Evolutionary conservation across 768 basidiomycete genomes (phyloP), one percentile per base, ranked within the genome.

Genomic region (Hortiboletus flavorubellus): DNA sequence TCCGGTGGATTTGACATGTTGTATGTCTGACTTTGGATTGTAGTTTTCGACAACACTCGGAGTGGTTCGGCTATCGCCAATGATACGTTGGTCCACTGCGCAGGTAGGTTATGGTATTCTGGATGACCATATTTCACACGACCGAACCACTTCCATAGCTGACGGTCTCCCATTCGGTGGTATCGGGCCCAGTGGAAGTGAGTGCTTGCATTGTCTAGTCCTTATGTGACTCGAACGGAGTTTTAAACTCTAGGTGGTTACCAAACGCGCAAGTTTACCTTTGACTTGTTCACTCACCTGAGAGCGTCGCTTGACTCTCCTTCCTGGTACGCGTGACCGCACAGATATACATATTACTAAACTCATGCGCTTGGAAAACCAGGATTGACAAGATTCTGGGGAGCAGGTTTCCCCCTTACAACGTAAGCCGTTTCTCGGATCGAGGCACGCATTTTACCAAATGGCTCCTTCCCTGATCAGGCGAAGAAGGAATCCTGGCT

Each of bases 201-300:
- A 59, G 86, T 66, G 4, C 18, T 16, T 38, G 61, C 16, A 30
- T 46, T 51, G 52, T 51, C 37, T 46, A 4, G 6, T 11, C 15
- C 12, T 31, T 31, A 37, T 16, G 31, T 11, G 31, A 50, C 23
- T 37, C 16, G 34, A 56, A 40, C 21, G 0, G 2, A 39, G 9
- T 31, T 48, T 42, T 42, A 16, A 8, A 46, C 6, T 29, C n/a
- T 37, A 87, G 89, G 76, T 54, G 85, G 91, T 12, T 75, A 78
- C 52, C 83, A 88, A 64, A 83, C 85, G 4, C 87, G 91, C 35
- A 91, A 91, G 64, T 87, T 75, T 63, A 73, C 76, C 5, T 93
- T 93, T 60, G 87, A 91, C 56, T 74, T 80, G 64, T 93, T 94
- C 72, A 91, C 89, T 0, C 90, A 93, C 65, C 60, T 80, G 26